These are phyloP conservation scores for Lyophyllum semitale DNA, from an alignment of 768 basidiomycete species.

Conservation along the genomic window DNA sequence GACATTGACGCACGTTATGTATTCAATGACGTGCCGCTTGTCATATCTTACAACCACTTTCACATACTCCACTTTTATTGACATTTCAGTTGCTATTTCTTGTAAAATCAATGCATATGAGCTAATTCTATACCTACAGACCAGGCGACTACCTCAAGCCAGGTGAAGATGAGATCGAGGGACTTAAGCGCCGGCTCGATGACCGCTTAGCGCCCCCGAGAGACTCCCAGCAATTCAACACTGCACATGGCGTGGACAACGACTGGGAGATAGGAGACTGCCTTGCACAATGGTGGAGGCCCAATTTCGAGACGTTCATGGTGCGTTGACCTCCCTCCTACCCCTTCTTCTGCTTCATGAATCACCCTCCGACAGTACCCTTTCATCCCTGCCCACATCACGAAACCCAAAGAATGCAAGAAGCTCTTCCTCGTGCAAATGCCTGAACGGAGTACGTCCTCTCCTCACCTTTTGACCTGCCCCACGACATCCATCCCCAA, in stretches of 20 bases:
- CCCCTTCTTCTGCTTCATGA: not conserved
- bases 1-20: not conserved
- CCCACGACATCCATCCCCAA: not conserved
- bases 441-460: constrained; percentile 83
- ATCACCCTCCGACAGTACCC: constrained; percentile 64
- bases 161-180: constrained; percentile 90
- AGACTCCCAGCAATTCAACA: constrained; percentile 71
- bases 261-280: constrained; percentile 98
- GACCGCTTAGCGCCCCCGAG: constrained; percentile 83
- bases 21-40: not conserved
- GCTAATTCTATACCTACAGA: constrained; percentile 37
- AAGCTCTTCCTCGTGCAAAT: constrained; percentile 94
- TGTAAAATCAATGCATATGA: not conserved
- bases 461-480: not conserved
- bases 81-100: not conserved
- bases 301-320: constrained; percentile 99
- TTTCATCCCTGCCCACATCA: constrained; percentile 92
- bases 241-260: constrained; percentile 74
- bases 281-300: constrained; percentile 98
- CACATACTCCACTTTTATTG: not conserved
- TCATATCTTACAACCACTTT: not conserved
- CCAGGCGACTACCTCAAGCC: constrained; percentile 99
- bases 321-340: constrained; percentile 45
- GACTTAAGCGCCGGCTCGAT: constrained; percentile 86
- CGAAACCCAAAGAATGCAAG: constrained; percentile 98